Evolutionary conservation across 148 eudicot genomes (phyloP).

Genomic region (Silene latifolia): DNA sequence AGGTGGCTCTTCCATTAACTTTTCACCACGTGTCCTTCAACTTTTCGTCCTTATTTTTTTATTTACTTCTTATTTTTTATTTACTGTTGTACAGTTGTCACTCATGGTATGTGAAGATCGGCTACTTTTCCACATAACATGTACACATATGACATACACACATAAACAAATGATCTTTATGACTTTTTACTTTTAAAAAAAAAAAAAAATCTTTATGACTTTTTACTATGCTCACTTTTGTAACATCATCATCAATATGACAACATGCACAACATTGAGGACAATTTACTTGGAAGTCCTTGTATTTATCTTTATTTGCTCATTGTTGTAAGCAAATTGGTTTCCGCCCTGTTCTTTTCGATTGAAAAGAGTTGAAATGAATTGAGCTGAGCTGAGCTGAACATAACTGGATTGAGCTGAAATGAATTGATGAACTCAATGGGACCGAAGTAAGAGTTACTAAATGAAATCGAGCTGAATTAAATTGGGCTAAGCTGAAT

Average conservation of each 20-base stretch:
- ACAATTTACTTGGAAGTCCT: slow-evolving; percentile 2
- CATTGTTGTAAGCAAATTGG: too few species aligned
- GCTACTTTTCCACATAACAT: slow-evolving; percentile 7
- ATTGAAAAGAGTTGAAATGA: too few species aligned
- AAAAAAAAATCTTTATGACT: too few species aligned
- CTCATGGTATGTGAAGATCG: background rate
- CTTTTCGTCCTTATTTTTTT: background rate
- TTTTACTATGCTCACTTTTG: slow-evolving; percentile 13
- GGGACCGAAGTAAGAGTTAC: too few species aligned
- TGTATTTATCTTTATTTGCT: background rate
- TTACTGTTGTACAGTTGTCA: slow-evolving; percentile 17
- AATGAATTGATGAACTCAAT: too few species aligned
- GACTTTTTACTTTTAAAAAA: too few species aligned
- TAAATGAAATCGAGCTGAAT: too few species aligned
- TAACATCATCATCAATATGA: slow-evolving; percentile 18
- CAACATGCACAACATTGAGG: background rate
- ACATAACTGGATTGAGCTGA: too few species aligned
- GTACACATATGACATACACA: background rate
- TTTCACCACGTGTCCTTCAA: slow-evolving; percentile 20
- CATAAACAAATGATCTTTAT: background rate
- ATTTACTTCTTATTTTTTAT: background rate
- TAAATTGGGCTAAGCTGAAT: too few species aligned
- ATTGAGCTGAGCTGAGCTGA: too few species aligned
- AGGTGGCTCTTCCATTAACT: slow-evolving; percentile 6
- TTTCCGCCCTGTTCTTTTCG: too few species aligned